These are phyloP conservation scores for Jamesozyma lodderae DNA, from an alignment of 805 yeast species.

Conservation along the genomic window DNA sequence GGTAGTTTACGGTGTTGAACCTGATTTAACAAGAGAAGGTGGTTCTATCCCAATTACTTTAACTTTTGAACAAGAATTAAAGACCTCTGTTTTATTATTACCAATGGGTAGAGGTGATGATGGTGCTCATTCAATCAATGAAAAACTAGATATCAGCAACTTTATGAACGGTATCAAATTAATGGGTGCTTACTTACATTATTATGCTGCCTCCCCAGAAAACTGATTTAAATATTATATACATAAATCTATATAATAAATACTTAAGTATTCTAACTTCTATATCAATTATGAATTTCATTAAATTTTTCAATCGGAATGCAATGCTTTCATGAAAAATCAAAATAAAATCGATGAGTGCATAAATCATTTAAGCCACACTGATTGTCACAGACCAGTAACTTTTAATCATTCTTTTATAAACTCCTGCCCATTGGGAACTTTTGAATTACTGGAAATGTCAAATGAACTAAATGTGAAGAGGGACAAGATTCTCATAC, in stretches of 20 bases:
- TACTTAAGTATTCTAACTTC: neutral
- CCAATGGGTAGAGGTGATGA: constrained; percentile 99
- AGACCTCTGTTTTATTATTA: constrained; percentile 75
- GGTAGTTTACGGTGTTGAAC: constrained; percentile 89
- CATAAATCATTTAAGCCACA: no score
- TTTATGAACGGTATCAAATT: constrained; percentile 92
- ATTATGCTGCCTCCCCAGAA: constrained; percentile 43
- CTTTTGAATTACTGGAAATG: no score
- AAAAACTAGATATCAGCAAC: constrained; percentile 81
- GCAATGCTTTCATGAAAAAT: no score
- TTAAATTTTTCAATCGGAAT: neutral
- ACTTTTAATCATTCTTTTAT: no score
- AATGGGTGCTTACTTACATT: constrained; percentile 87
- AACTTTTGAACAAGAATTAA: constrained; percentile 80
- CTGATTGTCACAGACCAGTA: no score
- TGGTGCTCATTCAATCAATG: constrained; percentile 98
- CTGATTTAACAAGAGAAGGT: constrained; percentile 97
- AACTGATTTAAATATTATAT: constrained; percentile 8
- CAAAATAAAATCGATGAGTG: no score
- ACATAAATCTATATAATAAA: neutral
- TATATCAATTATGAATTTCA: neutral
- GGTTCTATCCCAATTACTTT: constrained; percentile 97
- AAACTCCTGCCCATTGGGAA: no score
- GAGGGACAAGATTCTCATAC: no score
- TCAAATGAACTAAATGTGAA: no score